These are phyloP conservation scores for Neurospora sp. DNA, from an alignment of 495 filamentous ascomycete genomes.

Conservation along the genomic window DNA sequence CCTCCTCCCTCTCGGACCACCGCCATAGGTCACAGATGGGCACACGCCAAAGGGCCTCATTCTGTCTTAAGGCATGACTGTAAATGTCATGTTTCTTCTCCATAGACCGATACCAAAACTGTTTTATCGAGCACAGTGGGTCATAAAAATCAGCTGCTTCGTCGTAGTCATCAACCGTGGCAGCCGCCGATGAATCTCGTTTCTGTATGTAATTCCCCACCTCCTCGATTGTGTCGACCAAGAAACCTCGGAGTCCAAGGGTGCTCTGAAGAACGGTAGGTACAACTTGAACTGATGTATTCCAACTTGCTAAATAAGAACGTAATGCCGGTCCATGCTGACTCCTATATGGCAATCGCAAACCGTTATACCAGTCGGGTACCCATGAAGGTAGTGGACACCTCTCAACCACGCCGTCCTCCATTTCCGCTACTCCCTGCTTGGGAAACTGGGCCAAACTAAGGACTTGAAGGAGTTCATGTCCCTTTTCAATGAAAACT, in stretches of 20 bases:
- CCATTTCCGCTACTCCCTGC: not conserved
- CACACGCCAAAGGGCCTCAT: not conserved
- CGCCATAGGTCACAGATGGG: not conserved
- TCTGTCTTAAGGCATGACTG: not conserved
- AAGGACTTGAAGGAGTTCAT: not conserved
- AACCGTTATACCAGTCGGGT: not conserved
- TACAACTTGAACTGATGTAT: not conserved
- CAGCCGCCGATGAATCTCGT: not conserved
- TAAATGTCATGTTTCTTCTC: not conserved
- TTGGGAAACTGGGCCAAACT: not conserved
- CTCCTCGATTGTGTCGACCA: not conserved
- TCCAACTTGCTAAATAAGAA: not conserved
- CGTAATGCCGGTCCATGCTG: not conserved
- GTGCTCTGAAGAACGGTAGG: not conserved
- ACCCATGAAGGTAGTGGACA: not conserved
- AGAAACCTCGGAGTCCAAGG: not conserved
- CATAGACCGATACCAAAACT: not conserved
- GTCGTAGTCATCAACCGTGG: rapidly evolving
- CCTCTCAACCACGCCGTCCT: not conserved
- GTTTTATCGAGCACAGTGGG: not conserved
- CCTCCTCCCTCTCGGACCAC: not conserved
- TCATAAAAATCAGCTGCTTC: rapidly evolving
- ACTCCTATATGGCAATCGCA: not conserved
- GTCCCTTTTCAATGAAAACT: not conserved
- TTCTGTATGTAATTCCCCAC: not conserved